Base-by-base conservation (phyloP, 306 rosid species). In the Castanea sativa region DNA sequence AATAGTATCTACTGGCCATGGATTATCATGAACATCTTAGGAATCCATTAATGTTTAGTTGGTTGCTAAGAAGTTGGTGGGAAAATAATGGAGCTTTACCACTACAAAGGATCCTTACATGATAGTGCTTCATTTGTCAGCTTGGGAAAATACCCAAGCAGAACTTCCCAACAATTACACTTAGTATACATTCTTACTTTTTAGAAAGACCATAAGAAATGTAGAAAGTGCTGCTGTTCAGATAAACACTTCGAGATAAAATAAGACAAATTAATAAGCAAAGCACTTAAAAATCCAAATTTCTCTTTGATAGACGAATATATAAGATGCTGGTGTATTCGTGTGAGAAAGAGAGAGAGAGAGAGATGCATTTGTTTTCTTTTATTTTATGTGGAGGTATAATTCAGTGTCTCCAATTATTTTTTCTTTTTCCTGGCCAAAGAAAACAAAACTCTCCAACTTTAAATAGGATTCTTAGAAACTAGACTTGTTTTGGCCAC, bases 191-290 rank as follows among this genome's bases (percentile, higher is more conserved):
- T 21, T 56, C 58, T 35, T 35, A 69, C 55, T 45, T 63, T 45
- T 51, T 65, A 76, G 29, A 61, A 43, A 74, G 69, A 60, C 73
- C 32, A 69, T 76, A 70, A 56, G 75, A 82, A 74, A 79, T 73
- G 67, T 8, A 23, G 77, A 27, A 76, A 23, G 19, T 4, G 4
- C 23, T 11, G 2, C n/a, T 23, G n/a, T 75, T 67, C 71, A 75
- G 65, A 16, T 41, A 61, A 58, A 72, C 80, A 69, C 10, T 59
- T 29, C 74, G 55, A 32, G 35, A 82, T 38, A 27, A 16, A 64
- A 30, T 11, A 29, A 30, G 43, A 64, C 7, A 30, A 5, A 23
- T 16, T 25, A 5, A 41, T 27, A 16, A 5, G 35, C 65, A 61
- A 30, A 27, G 43, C 6, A 20, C 70, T 64, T 64, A 38, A 64